phyloP scores from a whole-genome alignment of 164 flowering plant species.

The Piper longum region DNA sequence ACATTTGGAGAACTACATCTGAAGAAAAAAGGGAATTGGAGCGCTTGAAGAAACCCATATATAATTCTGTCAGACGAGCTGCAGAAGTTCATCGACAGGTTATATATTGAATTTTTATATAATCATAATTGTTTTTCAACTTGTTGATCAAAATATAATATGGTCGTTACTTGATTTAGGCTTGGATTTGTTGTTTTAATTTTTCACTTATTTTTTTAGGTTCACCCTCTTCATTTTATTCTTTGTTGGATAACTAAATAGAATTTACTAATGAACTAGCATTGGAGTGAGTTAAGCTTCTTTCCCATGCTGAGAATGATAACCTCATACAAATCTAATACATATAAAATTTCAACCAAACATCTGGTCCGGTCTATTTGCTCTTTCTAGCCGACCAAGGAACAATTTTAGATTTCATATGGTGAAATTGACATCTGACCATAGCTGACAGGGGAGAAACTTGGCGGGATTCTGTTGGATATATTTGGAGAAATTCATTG shows the following conservation, averaged over 20 bases:
- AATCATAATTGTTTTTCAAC: neutral
- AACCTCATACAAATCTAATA: no score
- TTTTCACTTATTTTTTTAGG: neutral
- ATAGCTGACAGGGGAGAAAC: neutral
- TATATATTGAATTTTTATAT: neutral
- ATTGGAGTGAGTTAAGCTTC: no score
- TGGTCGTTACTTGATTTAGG: neutral
- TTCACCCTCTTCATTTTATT: no score
- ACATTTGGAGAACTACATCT: conserved; percentile 92
- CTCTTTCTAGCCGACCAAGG: neutral
- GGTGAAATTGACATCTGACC: neutral
- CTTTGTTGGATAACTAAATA: neutral
- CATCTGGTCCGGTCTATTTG: no score
- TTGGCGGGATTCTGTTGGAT: neutral
- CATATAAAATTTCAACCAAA: no score
- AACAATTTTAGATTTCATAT: neutral
- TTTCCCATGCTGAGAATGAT: no score
- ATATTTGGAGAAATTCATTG: neutral
- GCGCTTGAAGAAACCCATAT: conserved; percentile 76
- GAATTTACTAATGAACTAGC: no score
- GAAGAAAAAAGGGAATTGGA: conserved; percentile 95
- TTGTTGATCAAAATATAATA: neutral
- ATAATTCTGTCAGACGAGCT: conserved; percentile 82
- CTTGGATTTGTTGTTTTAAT: no score
- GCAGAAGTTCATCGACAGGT: conserved; percentile 99